Evolutionary conservation across 495 filamentous ascomycete species (phyloP), one percentile per base, ranked within the genome.

Genomic region (Astrocystis sublimbata): DNA sequence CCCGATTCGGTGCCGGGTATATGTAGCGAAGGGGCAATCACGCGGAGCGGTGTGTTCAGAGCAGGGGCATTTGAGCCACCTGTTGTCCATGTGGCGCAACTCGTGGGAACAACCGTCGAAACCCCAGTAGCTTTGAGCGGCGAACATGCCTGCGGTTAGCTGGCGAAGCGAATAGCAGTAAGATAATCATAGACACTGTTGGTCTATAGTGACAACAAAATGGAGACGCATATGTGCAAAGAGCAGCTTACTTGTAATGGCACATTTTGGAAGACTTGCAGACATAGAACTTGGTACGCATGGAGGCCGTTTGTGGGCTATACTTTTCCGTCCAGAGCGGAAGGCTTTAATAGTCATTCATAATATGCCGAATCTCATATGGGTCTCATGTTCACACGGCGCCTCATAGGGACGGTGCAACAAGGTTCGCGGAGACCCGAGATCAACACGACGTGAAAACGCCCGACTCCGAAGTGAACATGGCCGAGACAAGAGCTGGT

Each of bases 31-130:
- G n/a, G 54, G 54, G 15, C 54, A 57, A 26, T 45, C 19, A 33
- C 26, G 35, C 13, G 52, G 35, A 2, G 10, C 6, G 23, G 17
- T 36, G 1, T 2, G 38, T 1, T 26, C n/a, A 24, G 23, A 12
- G 7, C 43, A n/a, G 24, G 23, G 17, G 17, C 54, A 57, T 21
- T 15, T 2, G 4, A 8, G 15, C 54, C 54, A 57, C 38, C 40
- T 41, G 40, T 57, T 57, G 0, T 57, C 54, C 26, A 21, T 24
- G 12, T 41, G 40, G 7, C 9, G 15, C 2, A 17, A 33, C 38
- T 57, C 54, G 28, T 57, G 54, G 8, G 12, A 43, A 19, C 54
- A 57, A 19, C 40, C 40, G 23, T 57, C 40, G 3, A 43, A 57
- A 0, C 54, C 54, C 54, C 54, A 57, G 40, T 57, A 57, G 30